Base-by-base conservation (phyloP, 2,329 filamentous ascomycete genomes). In the Aspergillus sp. region DNA sequence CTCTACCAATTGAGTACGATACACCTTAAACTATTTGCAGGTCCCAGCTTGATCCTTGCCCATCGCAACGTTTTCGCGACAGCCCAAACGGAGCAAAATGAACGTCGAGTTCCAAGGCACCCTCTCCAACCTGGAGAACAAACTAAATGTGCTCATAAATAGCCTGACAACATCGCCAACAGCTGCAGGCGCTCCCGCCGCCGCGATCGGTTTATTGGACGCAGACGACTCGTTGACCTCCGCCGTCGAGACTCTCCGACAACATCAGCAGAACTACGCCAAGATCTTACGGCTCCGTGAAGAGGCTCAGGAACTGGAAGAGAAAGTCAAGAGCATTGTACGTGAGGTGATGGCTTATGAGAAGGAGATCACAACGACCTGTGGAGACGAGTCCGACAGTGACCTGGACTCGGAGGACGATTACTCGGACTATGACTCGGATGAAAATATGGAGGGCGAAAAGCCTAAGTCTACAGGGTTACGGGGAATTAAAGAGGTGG, bases 231-330 rank as follows among this genome's bases (percentile, higher is more conserved):
- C 66, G 11, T 68, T 81, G 25, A 72, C 75, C 23, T 70, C 73
- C n/a, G 71, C 78, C 19, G 72, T 81, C 23, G 64, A 75, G 23
- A 75, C 76, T 3, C 77, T 81, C 13, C 75, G 77, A 60, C 69
- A 65, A 19, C 79, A 81, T 67, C 79, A 81, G 64, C 70, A 73
- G 42, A 81, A 81, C 63, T 77, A 80, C 57, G 71, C 73, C 1
- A 75, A 67, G 25, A 79, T 80, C 25, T 64, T 81, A 1, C 67
- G 68, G 5, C 69, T 81, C 8, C 77, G 79, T 13, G 64, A 67
- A 1, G 77, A 81, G 60, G 78, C 77, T 8, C 68, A 73, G 8
- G 69, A 62, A 5, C 63, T 81, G 13, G 77, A 81, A 58, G 71
- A 75, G 3, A 70, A 73, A 8, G 75, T 81, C 21, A 78, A 78